Evolutionary conservation across 1,284 basidiomycete species (phyloP).

Genomic region (Rhodofomes roseus): DNA sequence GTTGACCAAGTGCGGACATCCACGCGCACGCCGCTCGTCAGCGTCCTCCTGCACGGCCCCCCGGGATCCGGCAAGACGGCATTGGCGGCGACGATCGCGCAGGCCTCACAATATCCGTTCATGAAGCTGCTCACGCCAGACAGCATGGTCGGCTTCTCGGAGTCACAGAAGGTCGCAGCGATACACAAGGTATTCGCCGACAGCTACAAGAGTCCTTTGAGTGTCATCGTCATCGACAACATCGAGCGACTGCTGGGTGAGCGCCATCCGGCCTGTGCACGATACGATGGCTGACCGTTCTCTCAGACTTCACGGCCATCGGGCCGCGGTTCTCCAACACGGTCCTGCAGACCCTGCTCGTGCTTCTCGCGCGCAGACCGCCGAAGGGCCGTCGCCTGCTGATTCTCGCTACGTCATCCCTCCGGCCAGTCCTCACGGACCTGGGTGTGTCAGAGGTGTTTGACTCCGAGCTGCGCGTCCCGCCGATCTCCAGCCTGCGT

Average conservation of each 20-base stretch:
- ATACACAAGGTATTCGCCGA: constrained; percentile 95
- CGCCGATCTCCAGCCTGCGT: constrained; percentile 73
- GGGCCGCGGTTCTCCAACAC: constrained; percentile 95
- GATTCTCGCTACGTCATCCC: constrained; percentile 90
- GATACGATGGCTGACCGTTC: constrained; percentile 3
- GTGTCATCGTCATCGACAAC: constrained; percentile 96
- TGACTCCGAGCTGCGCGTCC: constrained; percentile 85
- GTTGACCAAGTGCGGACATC: constrained; percentile 95
- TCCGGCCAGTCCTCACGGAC: constrained; percentile 84
- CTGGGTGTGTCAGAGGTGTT: constrained; percentile 89
- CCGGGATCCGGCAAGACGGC: constrained; percentile 95
- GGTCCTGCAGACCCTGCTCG: constrained; percentile 89
- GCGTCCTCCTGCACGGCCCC: constrained; percentile 86
- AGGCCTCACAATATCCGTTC: constrained; percentile 92
- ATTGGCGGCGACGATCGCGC: constrained; percentile 91
- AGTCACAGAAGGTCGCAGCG: constrained; percentile 87
- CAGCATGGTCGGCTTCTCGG: constrained; percentile 94
- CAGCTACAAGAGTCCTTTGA: constrained; percentile 96
- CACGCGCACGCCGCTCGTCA: constrained; percentile 89
- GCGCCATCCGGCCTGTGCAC: constrained; percentile 21
- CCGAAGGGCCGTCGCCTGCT: constrained; percentile 95
- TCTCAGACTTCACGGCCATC: constrained; percentile 93
- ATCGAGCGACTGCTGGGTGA: constrained; percentile 85
- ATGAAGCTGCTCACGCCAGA: constrained; percentile 98
- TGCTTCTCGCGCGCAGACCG: constrained; percentile 86